Percentiles rank a stretch among this genome's conserved stretches.
phyloP scores from a whole-genome alignment of 1,139 yeast genomes.

The Hemisphaericaspora xylanilytica region DNA sequence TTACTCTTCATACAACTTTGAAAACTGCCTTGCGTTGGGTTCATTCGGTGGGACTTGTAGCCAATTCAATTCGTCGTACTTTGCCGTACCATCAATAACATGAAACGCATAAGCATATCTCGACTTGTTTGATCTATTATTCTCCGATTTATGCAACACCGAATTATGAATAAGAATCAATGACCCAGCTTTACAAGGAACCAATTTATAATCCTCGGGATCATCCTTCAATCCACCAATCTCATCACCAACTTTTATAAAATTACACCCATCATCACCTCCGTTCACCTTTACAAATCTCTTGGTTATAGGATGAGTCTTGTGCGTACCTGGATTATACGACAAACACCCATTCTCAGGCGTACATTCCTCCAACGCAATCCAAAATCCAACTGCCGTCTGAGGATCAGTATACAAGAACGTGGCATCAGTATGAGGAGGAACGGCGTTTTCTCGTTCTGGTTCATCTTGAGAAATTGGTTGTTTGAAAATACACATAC shows the following conservation, averaged over 20 bases:
- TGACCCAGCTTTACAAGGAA: slow-evolving; percentile 72
- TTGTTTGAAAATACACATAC: slow-evolving; percentile 80
- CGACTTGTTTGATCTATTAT: slow-evolving; percentile 53
- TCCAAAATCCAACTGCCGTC: slow-evolving; percentile 78
- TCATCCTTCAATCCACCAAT: slow-evolving; percentile 20
- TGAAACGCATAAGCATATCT: slow-evolving; percentile 81
- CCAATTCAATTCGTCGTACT: slow-evolving; percentile 70
- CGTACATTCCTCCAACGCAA: slow-evolving; percentile 76
- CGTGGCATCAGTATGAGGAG: slow-evolving; percentile 76
- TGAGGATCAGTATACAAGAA: slow-evolving; percentile 72
- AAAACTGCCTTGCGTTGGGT: slow-evolving; percentile 61
- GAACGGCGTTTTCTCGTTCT: slow-evolving; percentile 66
- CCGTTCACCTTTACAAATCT: slow-evolving; percentile 59
- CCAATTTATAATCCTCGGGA: slow-evolving; percentile 40
- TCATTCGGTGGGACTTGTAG: slow-evolving; percentile 64
- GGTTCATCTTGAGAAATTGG: slow-evolving; percentile 32
- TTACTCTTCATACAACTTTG: slow-evolving; percentile 34
- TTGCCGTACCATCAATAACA: slow-evolving; percentile 61
- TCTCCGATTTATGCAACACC: slow-evolving; percentile 69
- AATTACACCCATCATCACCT: slow-evolving; percentile 52
- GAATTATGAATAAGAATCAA: slow-evolving; percentile 67
- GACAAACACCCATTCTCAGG: slow-evolving; percentile 66
- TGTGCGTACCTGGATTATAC: slow-evolving; percentile 75
- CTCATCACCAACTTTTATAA: slow-evolving; percentile 30
- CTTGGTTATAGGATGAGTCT: slow-evolving; percentile 53